Conservation (phyloP, 164 flowering plant species). For the Liriodendron chinense region DNA sequence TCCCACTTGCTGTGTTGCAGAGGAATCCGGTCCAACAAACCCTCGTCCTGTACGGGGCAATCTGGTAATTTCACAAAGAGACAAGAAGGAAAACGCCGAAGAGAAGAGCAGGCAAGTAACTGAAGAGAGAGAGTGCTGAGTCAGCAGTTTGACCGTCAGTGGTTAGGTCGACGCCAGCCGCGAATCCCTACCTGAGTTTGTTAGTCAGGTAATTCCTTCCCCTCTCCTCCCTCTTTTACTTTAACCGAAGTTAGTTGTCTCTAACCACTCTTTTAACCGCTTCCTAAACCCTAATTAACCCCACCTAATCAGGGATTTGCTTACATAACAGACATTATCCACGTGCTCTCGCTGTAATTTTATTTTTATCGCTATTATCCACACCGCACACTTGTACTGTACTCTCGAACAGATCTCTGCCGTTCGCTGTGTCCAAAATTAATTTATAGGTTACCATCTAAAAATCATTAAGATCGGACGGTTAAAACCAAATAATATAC, state of each 20-base stretch:
- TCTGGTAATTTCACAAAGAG: background rate
- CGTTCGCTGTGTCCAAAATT: too few relatives aligned
- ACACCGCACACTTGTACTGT: too few relatives aligned
- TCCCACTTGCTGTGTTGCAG: too few relatives aligned
- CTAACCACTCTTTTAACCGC: background rate
- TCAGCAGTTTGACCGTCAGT: constrained; percentile 4
- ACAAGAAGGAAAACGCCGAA: background rate
- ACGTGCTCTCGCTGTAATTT: too few relatives aligned
- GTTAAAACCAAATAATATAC: too few relatives aligned
- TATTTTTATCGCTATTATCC: too few relatives aligned
- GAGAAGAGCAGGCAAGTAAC: background rate
- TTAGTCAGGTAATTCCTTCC: background rate
- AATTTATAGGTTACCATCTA: too few relatives aligned
- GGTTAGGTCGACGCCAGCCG: constrained; percentile 3
- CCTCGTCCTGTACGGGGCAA: background rate
- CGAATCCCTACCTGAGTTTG: constrained; percentile 10
- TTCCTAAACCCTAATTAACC: background rate
- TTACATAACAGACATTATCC: too few relatives aligned
- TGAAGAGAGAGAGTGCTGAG: background rate
- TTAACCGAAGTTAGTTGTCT: constrained; percentile 12
- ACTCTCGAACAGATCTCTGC: too few relatives aligned
- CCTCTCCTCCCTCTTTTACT: background rate
- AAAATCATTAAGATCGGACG: too few relatives aligned
- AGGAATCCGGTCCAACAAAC: too few relatives aligned
- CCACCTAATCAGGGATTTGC: background rate